Evolutionary conservation across 495 filamentous ascomycete genomes (phyloP), one percentile per base, ranked within the genome.

Genomic region (Xylaria scruposa): DNA sequence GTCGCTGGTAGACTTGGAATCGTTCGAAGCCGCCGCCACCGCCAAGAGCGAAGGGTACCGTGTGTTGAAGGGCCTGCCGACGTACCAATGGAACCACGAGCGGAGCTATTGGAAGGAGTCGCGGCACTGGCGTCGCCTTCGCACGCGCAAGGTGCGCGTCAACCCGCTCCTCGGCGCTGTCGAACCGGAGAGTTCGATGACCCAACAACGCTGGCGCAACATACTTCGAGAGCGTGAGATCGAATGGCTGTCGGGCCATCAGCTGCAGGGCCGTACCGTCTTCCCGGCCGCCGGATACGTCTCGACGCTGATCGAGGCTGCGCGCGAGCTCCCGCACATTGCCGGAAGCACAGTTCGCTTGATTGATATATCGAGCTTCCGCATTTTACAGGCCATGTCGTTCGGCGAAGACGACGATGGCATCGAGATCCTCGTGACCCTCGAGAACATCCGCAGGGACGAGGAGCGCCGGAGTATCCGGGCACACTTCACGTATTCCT

Each of bases 271-370:
- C 19, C 78, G 82, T 51, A 70, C 70, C 6, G 78, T 92, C 0
- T 88, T 88, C 54, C 89, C 90, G 3, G 89, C 81, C 8, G 82
- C 88, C 0, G 86, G 80, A 0, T 90, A 87, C 69, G 65, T 86
- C 3, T 77, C 78, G 1, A 82, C 83, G 46, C 85, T 84, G 0
- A 49, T 88, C 0, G 89, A 92, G 67, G 83, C 83, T n/a, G 73
- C 67, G 36, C 62, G 29, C 29, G 29, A 31, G 29, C 29, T 31
- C 29, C 29, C 29, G 29, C 29, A 31, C 29, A 31, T 31, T 31
- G 29, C 29, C 29, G 29, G 29, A 31, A 31, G 29, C 29, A 31
- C 29, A 31, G 3, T 31, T 31, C 29, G 29, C 29, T 3, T 31
- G 29, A 31, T 31, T 31, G 29, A 31, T 31, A 31, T 31, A 31